Evolutionary conservation across 208 protist genomes (phyloP).

Genomic region (Crithidia sp.): DNA sequence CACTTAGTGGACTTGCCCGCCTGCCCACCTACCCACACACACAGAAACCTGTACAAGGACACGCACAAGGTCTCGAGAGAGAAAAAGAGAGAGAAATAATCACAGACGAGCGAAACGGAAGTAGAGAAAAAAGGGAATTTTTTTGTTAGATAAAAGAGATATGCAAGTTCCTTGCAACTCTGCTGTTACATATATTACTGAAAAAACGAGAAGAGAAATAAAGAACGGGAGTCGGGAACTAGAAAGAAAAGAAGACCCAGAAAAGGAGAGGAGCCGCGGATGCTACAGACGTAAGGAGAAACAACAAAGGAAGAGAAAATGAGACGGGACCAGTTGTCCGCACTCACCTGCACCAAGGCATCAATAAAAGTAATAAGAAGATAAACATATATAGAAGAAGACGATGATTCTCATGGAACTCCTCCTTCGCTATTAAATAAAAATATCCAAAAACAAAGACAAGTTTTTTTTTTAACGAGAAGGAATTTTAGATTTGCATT

Average conservation of each 20-base stretch:
- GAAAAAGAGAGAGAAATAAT: too few species aligned
- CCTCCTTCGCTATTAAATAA: neutral
- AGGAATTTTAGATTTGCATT: neutral
- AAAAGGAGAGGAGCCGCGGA: neutral
- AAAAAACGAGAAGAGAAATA: neutral
- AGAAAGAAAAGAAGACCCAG: neutral
- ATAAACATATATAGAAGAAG: constrained; percentile 5
- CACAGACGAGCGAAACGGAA: too few species aligned
- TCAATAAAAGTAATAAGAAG: neutral
- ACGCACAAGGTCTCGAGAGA: too few species aligned
- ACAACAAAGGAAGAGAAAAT: neutral
- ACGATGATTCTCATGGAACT: constrained; percentile 11
- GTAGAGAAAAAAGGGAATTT: too few species aligned
- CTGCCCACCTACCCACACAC: too few species aligned
- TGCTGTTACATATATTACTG: too few species aligned
- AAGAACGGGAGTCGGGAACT: neutral
- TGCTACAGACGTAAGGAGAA: too few species aligned
- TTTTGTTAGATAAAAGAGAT: too few species aligned
- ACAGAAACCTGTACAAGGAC: too few species aligned
- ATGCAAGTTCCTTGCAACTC: too few species aligned
- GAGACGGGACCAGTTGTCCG: neutral
- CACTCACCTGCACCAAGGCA: neutral
- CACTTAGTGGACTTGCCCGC: too few species aligned
- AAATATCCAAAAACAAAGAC: constrained; percentile 6
- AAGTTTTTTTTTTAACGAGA: constrained; percentile 19